Base-by-base conservation (phyloP, 192 early-diverging fungal species). In the Spinellus fusiger region DNA sequence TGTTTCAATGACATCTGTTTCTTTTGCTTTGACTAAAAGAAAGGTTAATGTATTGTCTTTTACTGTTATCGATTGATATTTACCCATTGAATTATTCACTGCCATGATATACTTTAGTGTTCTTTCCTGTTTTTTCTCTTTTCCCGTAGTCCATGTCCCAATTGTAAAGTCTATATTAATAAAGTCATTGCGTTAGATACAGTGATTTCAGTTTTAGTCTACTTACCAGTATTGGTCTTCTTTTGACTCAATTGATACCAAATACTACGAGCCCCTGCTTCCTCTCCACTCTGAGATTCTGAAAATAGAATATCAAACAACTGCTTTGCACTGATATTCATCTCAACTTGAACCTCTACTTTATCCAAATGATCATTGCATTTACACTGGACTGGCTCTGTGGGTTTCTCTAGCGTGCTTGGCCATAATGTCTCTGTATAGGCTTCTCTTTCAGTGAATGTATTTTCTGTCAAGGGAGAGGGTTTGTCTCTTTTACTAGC, bases 351-450 rank as follows among this genome's bases (percentile, higher is more conserved):
- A 9, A 64, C 31, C 16, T 86, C 84, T 18, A 70, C 52, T 52
- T 80, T 78, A 32, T 90, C 89, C 40, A 83, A 59, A 74, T 90
- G 89, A 44, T 88, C 87, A 10, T 69, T 49, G 56, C 89, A 90
- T 18, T 76, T 73, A 51, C 89, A 90, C 3, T 49, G 7, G 0
- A 83, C 73, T 23, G 80, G 77, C 0, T 40, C 73, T n/a, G 69
- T 51, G 0, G 87, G 85, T 16, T 51, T 38, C 3, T 71, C 58
- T 5, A 83, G 49, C 2, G 37, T 53, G 15, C 70, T 34, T n/a
- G 88, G 86, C 46, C 57, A 59, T 20, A 9, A 6, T 13, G 28
- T 22, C 4, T 15, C 16, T 23, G 26, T 25, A 3, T n/a, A 9
- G 23, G 22, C 27, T n/a, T 12, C 22, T n/a, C n/a, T n/a, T n/a